phyloP scores from a whole-genome alignment of 257 asterid genomes.

The Ballota nigra region DNA sequence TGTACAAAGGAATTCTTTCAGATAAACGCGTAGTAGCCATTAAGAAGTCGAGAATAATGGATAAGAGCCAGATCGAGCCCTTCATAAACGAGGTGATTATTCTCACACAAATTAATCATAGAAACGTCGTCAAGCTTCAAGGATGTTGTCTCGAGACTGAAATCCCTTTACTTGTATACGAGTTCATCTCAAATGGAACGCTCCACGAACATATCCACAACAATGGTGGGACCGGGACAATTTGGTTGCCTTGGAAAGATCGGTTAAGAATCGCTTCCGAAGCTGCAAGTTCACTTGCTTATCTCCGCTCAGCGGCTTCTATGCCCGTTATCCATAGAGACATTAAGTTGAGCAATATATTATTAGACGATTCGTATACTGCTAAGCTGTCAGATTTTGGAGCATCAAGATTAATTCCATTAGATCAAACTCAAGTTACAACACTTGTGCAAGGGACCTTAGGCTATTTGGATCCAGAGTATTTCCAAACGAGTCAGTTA shows the following conservation, averaged over 20 bases:
- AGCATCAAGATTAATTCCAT: conserved; percentile 30
- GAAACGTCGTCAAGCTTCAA: conserved; percentile 33
- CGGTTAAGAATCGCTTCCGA: conserved; percentile 35
- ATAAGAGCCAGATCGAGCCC: conserved; percentile 34
- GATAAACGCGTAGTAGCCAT: conserved; percentile 33
- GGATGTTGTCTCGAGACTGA: conserved; percentile 41
- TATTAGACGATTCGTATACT: conserved; percentile 18
- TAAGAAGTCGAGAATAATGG: conserved; percentile 32
- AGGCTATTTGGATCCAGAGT: conserved; percentile 41
- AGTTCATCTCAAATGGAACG: conserved; percentile 24
- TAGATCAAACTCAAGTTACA: conserved; percentile 34
- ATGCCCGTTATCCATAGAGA: conserved; percentile 43
- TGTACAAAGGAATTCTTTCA: conserved; percentile 28
- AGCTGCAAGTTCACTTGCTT: conserved; percentile 38
- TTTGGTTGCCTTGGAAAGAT: conserved; percentile 28
- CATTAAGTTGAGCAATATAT: conserved; percentile 34
- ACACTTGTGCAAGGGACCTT: conserved; percentile 34
- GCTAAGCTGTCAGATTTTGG: conserved; percentile 40
- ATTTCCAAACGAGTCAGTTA: conserved; percentile 29
- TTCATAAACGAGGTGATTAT: conserved; percentile 37
- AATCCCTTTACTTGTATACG: conserved; percentile 37
- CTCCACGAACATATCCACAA: conserved; percentile 33
- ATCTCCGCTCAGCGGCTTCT: conserved; percentile 39
- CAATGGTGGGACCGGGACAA: too few relatives aligned
- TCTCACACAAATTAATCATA: conserved; percentile 32